Evolutionary conservation across 2,329 filamentous ascomycete species (phyloP), one percentile per base, ranked within the genome.

Genomic region (Penicillium sp.): DNA sequence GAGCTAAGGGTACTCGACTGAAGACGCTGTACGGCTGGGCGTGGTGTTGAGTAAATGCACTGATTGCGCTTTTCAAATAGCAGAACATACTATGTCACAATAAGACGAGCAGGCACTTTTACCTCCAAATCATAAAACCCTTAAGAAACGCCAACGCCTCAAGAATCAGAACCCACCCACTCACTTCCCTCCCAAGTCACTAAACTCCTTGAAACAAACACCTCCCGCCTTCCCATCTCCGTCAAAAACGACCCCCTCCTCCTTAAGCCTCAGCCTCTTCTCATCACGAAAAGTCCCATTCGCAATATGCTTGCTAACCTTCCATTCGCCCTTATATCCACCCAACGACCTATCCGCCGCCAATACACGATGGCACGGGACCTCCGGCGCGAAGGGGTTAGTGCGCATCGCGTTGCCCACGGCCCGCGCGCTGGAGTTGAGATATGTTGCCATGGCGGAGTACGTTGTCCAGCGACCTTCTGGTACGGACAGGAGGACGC

Each of bases 341-440:
- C 79, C 78, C 18, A 82, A 65, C 6, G 66, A 77, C 11, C 88
- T 86, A 46, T 85, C 86, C 36, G 84, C 86, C 5, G 88, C 88
- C 42, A 95, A 81, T 20, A 92, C 87, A 9, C 90, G 81, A 70
- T 95, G 90, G 61, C 90, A 95, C 1, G 90, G 90, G 4, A 92
- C 87, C 30, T 83, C 80, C 0, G 90, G 90, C 13, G 90, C 90
- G 63, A 92, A 95, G 0, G 90, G 90, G 67, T 95, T 95, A 31
- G 73, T 76, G 16, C 87, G 81, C 65, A 95, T 77, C 1, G 89
- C 89, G 53, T 88, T 90, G 14, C 89, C 89, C 5, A 94, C 83
- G 0, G 89, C 89, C 38, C 89, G 79, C 1, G 89, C 87, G 3
- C 87, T 89, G 20, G 88, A 90, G 10, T 76, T 70, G 14, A 92